Evolutionary conservation across 2,329 filamentous ascomycete species (phyloP), one percentile per base, ranked within the genome.

Genomic region (Emmonsiellopsis sp.): DNA sequence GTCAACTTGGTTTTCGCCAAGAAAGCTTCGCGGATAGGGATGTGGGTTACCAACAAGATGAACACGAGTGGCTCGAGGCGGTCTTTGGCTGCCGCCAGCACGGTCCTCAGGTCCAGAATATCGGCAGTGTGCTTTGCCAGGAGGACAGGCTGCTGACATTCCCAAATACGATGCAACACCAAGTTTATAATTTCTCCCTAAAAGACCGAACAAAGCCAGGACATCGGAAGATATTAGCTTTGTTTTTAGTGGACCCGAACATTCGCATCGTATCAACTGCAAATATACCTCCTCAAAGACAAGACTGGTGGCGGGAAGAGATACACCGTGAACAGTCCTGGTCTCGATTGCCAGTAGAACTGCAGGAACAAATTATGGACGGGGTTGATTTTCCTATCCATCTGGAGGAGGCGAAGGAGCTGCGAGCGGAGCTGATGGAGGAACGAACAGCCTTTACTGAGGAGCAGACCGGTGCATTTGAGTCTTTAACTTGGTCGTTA

Each of bases 1-100:
- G 72, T 44, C 61, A 60, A 3, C 71, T 86, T 4, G 66, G 68
- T 3, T 83, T 85, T 61, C 76, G 74, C 7, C 77, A 76, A n/a
- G 42, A 44, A 3, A 44, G 13, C 16, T 55, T 61, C 0, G 61
- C 72, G 15, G 61, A 67, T 34, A 50, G n/a, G 1, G 68, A 57
- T 16, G 55, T 69, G 32, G 56, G 61, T 1, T 66, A 68, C 20
- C 61, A 65, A 1, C 63, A 58, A 41, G 49, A 50, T 13, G 20
- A 61, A 11, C 51, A 51, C 44, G 41, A 49, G 2, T 59, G 48
- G 44, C 46, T 58, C 5, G 31, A 54, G 8, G 16, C 16, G 9
- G 40, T 58, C 26, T 61, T 45, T 30, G 56, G 58, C 11, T 49
- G 53, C 13, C 9, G 49, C 11, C 31, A 58, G 2, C 37, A 55